These are phyloP conservation scores for Aspergillus sp. DNA, from an alignment of 2,329 filamentous ascomycete genomes.

Conservation along the genomic window DNA sequence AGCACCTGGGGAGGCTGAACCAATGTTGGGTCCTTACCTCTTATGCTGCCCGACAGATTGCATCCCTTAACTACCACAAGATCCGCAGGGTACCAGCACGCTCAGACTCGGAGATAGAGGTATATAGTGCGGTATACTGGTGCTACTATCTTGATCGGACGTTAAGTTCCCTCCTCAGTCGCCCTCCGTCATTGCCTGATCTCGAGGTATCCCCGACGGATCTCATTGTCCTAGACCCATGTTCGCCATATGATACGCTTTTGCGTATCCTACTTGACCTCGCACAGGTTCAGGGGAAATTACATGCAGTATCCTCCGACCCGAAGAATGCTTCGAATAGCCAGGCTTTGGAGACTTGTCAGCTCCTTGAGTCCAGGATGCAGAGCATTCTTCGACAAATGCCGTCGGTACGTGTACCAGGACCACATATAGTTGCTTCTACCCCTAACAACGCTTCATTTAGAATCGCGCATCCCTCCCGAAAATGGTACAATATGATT, in stretches of 20 bases:
- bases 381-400: conserved; percentile 18
- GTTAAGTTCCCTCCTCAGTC: conserved; percentile 27
- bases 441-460: background rate
- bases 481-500: conserved; percentile 18
- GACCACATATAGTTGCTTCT: background rate
- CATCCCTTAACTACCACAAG: conserved; percentile 26
- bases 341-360: conserved; percentile 12
- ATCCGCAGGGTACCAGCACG: background rate
- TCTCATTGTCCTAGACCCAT: background rate
- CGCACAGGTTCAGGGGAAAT: conserved; percentile 14
- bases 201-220: conserved; percentile 11
- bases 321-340: background rate
- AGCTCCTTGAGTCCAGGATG: conserved; percentile 21
- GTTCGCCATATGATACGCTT: conserved; percentile 12
- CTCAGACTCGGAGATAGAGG: conserved; percentile 20
- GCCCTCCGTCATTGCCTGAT: conserved; percentile 22
- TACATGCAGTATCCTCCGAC: conserved; percentile 3
- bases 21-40: conserved; percentile 29
- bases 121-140: conserved; percentile 26
- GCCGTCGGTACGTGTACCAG: conserved; percentile 16
- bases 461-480: conserved; percentile 17
- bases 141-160: conserved; percentile 32
- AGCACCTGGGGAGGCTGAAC: conserved; percentile 25
- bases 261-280: conserved; percentile 16
- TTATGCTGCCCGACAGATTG: conserved; percentile 29